Conservation (phyloP, 176 grass and related monocot species). For the Bonia amplexicaulis region DNA sequence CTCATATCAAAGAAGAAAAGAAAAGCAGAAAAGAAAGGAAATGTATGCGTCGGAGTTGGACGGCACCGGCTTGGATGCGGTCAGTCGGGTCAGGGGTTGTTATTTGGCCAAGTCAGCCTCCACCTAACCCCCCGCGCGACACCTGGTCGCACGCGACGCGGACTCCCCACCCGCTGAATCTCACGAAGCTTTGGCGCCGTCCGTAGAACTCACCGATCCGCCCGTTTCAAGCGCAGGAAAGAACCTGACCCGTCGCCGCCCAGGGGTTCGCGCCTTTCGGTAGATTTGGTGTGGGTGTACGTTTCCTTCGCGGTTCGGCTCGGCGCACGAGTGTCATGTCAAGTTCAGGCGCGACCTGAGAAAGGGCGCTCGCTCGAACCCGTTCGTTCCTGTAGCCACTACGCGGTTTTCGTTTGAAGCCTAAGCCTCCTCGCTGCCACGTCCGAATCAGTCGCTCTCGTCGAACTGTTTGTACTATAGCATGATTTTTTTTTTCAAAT, state of each 20-base stretch:
- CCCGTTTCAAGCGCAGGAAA: neutral
- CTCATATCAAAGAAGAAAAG: neutral
- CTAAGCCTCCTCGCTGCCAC: neutral
- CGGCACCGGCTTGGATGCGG: neutral
- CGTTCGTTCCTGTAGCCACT: neutral
- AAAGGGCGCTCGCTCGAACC: neutral
- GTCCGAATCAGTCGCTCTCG: conserved; percentile 24
- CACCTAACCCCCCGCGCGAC: conserved; percentile 7
- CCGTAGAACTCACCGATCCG: neutral
- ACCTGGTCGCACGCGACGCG: conserved; percentile 23
- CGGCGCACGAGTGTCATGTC: neutral
- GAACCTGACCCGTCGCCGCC: neutral
- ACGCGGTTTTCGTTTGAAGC: conserved; percentile 19
- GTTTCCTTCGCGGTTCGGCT: neutral
- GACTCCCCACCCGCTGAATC: conserved; percentile 21
- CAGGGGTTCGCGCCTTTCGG: neutral
- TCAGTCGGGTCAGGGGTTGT: neutral
- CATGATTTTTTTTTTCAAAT: no score
- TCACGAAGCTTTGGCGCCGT: neutral
- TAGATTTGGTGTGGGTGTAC: neutral
- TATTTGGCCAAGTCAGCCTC: conserved; percentile 26
- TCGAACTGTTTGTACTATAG: no score
- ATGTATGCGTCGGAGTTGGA: neutral
- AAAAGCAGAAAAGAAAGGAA: neutral
- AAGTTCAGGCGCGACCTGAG: neutral